phyloP scores from a whole-genome alignment of 805 yeast genomes.

The Grigorovia yakushimaensis region DNA sequence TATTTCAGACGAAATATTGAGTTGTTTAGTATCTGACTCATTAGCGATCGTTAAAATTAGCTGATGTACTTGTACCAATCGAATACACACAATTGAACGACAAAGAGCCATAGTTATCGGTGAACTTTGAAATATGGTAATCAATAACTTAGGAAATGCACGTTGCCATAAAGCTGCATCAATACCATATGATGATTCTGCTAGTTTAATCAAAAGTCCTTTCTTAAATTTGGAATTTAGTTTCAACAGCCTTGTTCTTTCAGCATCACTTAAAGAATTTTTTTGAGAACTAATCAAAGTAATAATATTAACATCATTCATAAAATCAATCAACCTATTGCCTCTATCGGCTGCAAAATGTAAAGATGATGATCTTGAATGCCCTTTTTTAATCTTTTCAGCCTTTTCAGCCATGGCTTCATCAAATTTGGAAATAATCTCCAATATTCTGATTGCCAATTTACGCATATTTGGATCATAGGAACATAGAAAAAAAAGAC shows the following conservation, averaged over 20 bases:
- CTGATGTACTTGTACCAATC: constrained; percentile 80
- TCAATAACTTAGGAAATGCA: constrained; percentile 66
- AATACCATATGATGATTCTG: constrained; percentile 88
- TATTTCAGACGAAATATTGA: constrained; percentile 51
- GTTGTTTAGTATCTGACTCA: constrained; percentile 25
- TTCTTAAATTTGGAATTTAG: constrained; percentile 47
- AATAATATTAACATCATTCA: constrained; percentile 61
- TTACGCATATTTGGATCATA: constrained; percentile 71
- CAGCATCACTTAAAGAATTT: constrained; percentile 59
- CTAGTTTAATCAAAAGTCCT: constrained; percentile 63
- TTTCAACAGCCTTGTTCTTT: constrained; percentile 58
- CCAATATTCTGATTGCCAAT: constrained; percentile 63
- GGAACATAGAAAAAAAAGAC: constrained; percentile 81
- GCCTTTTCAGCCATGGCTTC: constrained; percentile 57
- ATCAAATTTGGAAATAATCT: constrained; percentile 80
- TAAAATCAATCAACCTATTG: constrained; percentile 61
- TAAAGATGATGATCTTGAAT: constrained; percentile 48
- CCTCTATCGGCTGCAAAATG: constrained; percentile 75
- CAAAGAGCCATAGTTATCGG: constrained; percentile 93
- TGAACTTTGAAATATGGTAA: constrained; percentile 63
- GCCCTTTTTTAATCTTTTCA: constrained; percentile 15
- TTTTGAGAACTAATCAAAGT: constrained; percentile 46
- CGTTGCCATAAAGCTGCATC: constrained; percentile 96
- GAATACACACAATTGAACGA: constrained; percentile 79
- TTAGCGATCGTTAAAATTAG: constrained; percentile 48